Evolutionary conservation across 345 rosid genomes (phyloP), one percentile per base, ranked within the genome.

Genomic region (Gossypium turneri): DNA sequence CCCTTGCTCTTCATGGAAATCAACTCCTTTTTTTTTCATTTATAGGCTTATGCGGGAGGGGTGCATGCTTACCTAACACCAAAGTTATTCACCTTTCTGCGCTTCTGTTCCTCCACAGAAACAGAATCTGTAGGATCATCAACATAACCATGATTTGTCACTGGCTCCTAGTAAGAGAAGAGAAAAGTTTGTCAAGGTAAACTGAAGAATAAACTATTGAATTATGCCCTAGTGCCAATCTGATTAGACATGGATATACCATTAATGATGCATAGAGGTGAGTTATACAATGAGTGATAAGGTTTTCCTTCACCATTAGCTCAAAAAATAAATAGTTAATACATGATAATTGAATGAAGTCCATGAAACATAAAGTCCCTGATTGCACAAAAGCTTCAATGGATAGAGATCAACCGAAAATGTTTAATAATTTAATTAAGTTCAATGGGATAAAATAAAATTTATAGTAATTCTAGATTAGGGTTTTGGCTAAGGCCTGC

Each of bases 41-140:
- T 72, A 27, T 56, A 43, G 13, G 65, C 55, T 72, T 27, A 29
- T 57, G 57, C 51, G 58, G 61, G 56, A 59, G 56, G 25, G 41
- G 19, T 45, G 38, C 51, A 55, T 78, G 51, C 77, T 79, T 87
- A 93, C 92, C 69, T 80, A 78, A 71, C 72, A 72, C 79, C 74
- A 75, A 75, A 22, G 64, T 48, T 68, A 29, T 79, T 65, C 63
- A 77, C 64, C 71, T 82, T 79, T 89, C 84, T 86, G 76, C 82
- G 85, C 79, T 89, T 92, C 52, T 17, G 25, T 75, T 79, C 81
- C 82, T 76, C 79, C 79, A 66, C 79, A 17, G 76, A 79, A 75
- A 44, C 51, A 65, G 76, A 68, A 71, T 73, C 84, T 45, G 73
- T 73, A 27, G 60, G 78, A 77, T 82, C 79, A 57, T 75, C 88